Evolutionary conservation across 2,329 filamentous ascomycete genomes (phyloP), one percentile per base, ranked within the genome.

Genomic region (Monilinia aucupariae): DNA sequence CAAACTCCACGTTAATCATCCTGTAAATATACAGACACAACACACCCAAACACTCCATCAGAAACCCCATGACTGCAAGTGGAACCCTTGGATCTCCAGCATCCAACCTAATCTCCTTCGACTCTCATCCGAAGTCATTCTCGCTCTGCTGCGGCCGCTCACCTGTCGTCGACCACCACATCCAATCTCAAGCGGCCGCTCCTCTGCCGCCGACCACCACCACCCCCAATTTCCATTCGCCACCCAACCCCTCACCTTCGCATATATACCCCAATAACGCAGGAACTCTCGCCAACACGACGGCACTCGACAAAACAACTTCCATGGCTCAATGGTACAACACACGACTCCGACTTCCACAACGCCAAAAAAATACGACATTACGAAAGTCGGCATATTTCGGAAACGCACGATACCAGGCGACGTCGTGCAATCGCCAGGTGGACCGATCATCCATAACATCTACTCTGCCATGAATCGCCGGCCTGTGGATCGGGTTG

Each of bases 261-360:
- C 2, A 55, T 22, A 55, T 32, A 45, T 55, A 55, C 52, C 17
- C 3, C 20, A 15, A 45, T 22, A 56, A 25, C 4, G 6, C 25
- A 32, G 22, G 6, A 8, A n/a, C 20, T 45, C 6, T 12, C 15
- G 39, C 34, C 34, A 32, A 45, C 6, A 22, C 20, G 20, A 45
- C 27, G 39, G 53, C 25, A 45, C 17, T 10, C n/a, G 12, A 8
- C 15, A 30, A 54, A 54, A 43, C 41, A 6, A n/a, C 25, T 37
- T 55, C 52, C 25, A 55, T 55, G 39, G 25, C 52, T 43, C 22
- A 55, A 30, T n/a, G 52, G 52, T 55, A 43, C 17, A 9, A 17
- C 9, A 30, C 17, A n/a, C 37, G 25, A 43, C 49, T 43, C 25
- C 37, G 15, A 43, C 49, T n/a, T 51, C 13, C 20, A 12, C 27